Percentiles rank a stretch among this genome's conserved stretches.
phyloP scores from a whole-genome alignment of 2,329 filamentous ascomycete genomes.

The Nigrospora sphaerica region DNA sequence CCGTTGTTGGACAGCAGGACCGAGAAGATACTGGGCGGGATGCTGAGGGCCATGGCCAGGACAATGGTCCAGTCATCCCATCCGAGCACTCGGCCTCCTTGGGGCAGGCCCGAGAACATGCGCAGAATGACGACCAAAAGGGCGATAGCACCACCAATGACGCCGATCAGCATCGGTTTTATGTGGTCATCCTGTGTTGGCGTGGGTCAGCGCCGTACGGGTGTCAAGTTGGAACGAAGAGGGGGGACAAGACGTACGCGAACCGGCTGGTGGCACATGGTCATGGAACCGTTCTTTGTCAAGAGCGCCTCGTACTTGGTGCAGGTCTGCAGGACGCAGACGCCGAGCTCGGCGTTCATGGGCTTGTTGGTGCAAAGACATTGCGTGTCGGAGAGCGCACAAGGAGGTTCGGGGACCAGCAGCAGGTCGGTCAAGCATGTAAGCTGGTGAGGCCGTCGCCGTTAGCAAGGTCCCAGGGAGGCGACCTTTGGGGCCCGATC shows the following conservation, averaged over 20 bases:
- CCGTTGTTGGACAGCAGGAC: constrained; percentile 8
- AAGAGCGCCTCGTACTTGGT: constrained; percentile 7
- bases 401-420: neutral
- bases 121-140: constrained; percentile 5
- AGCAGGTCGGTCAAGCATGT: neutral
- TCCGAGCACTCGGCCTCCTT: constrained; percentile 4
- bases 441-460: too few relatives aligned
- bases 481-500: too few relatives aligned
- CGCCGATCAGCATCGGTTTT: constrained; percentile 6
- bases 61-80: constrained; percentile 9
- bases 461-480: too few relatives aligned
- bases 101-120: constrained; percentile 4
- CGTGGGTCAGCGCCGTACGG: too few relatives aligned
- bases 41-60: constrained; percentile 4
- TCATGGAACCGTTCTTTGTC: constrained; percentile 7
- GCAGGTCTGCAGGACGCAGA: neutral
- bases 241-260: neutral
- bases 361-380: neutral
- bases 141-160: constrained; percentile 8
- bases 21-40: constrained; percentile 8
- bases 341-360: neutral
- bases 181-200: constrained; percentile 1
- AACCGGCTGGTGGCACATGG: constrained; percentile 4
- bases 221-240: too few relatives aligned
- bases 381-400: too few relatives aligned